Evolutionary conservation across 163 green algal genomes (phyloP), one percentile per base, ranked within the genome.

Genomic region (Scenedesmus sp.): DNA sequence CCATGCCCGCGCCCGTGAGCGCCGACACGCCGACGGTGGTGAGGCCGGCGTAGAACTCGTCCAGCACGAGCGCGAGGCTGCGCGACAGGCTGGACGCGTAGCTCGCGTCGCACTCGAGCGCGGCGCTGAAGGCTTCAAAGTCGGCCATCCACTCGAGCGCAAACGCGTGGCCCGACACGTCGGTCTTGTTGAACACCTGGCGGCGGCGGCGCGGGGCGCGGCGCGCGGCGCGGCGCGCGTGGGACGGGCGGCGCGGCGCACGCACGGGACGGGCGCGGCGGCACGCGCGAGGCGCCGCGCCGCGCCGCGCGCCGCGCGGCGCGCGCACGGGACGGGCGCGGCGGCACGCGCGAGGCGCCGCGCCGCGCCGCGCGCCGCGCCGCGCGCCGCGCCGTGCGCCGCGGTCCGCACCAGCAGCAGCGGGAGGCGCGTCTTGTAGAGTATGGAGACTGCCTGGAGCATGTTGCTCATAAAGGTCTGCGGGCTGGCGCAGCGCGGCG

Each of bases 391-490:
- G n/a, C n/a, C n/a, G n/a, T n/a, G n/a, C n/a, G n/a, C 39, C 39
- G 39, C 39, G 6, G 39, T 0, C 14, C 80, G 84, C 20, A 95
- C 95, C 64, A 99, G 88, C 51, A 99, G 75, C 78, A 99, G 86
- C 13, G 96, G 96, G 48, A 99, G 91, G 72, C 90, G 88, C 2
- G 89, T 95, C 84, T 98, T 99, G 92, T 99, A 99, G 70, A 99
- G 82, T 28, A 99, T 98, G 77, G 82, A 92, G 86, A 80, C 29
- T 24, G 86, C 91, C 89, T 97, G 94, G 71, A 99, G 93, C 96
- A 99, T 99, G 88, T 99, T 99, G 81, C 85, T 96, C 93, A 99
- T 98, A 87, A 99, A 99, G 20, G 92, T 94, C 83, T 97, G 92
- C 28, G 87, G 87, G 13, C 66, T 54, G 11, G 81, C 76, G 24